phyloP scores from a whole-genome alignment of 225 moss, liverwort and hornwort species.

The Antitrichia curtipendula region DNA sequence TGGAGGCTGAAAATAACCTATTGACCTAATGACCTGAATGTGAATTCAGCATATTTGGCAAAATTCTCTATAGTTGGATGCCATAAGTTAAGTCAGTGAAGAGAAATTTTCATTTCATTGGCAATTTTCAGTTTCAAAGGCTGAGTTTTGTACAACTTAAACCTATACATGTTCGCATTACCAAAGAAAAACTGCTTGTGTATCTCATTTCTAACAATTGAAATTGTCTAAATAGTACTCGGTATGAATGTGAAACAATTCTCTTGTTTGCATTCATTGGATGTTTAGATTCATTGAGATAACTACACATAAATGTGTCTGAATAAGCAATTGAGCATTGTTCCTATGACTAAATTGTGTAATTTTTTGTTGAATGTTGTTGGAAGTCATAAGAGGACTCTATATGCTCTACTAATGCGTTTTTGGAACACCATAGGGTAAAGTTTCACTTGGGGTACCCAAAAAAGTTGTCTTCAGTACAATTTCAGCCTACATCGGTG shows the following conservation, averaged over 20 bases:
- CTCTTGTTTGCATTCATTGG: background rate
- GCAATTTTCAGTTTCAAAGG: background rate
- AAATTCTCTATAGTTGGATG: background rate
- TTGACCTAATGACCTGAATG: no score
- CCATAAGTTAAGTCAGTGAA: background rate
- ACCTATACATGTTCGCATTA: background rate
- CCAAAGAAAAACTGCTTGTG: background rate
- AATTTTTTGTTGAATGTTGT: background rate
- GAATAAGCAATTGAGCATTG: background rate
- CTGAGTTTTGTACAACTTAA: no score
- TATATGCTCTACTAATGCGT: background rate
- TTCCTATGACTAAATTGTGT: background rate
- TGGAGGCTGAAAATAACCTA: no score
- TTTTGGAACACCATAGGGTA: background rate
- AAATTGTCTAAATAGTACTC: background rate
- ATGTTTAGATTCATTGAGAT: background rate
- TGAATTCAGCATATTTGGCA: background rate
- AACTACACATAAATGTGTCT: background rate
- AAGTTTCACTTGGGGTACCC: no score
- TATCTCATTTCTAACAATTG: background rate
- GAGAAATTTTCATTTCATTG: no score
- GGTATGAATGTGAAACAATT: background rate
- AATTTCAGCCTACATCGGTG: no score
- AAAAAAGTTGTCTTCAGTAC: no score
- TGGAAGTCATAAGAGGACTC: background rate